These are phyloP conservation scores for Danielia oregonensis DNA, from an alignment of 805 yeast genomes.

Conservation along the genomic window DNA sequence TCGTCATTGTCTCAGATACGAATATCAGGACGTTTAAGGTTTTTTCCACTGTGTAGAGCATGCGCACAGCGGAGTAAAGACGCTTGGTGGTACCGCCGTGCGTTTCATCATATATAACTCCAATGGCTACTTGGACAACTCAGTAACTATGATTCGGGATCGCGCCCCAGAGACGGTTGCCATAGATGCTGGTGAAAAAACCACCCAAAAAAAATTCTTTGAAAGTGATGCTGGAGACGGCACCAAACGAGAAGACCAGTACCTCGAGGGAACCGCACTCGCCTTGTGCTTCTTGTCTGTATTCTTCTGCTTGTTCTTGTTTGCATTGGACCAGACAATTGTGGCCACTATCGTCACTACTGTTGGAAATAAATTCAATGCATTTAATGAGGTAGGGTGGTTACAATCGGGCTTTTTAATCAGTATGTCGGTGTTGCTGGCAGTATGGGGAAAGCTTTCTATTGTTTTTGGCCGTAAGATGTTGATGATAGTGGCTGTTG, in stretches of 20 bases:
- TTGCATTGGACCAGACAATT: conserved; percentile 59
- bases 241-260: conserved; percentile 33
- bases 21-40: too few relatives aligned
- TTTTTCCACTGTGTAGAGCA: too few relatives aligned
- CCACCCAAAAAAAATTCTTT: conserved; percentile 7
- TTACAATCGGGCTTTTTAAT: conserved; percentile 51
- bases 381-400: conserved; percentile 57
- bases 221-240: conserved; percentile 43
- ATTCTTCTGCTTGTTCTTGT: conserved; percentile 29
- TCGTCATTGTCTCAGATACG: too few relatives aligned
- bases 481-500: conserved; percentile 44
- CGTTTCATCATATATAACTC: too few relatives aligned
- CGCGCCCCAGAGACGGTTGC: too few relatives aligned
- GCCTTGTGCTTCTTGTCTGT: conserved; percentile 24
- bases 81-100: too few relatives aligned
- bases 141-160: too few relatives aligned
- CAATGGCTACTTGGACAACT: too few relatives aligned
- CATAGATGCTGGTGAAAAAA: too few relatives aligned
- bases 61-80: too few relatives aligned
- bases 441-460: conserved; percentile 56
- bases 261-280: conserved; percentile 26
- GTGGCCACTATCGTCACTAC: conserved; percentile 47
- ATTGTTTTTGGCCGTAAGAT: conserved; percentile 56
- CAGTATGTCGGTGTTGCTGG: conserved; percentile 50
- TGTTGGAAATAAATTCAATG: conserved; percentile 47